Percentiles rank a stretch among this genome's conserved stretches.
Evolutionary conservation across 768 basidiomycete genomes (phyloP).

Genomic region (Leccinum disarticulatum): DNA sequence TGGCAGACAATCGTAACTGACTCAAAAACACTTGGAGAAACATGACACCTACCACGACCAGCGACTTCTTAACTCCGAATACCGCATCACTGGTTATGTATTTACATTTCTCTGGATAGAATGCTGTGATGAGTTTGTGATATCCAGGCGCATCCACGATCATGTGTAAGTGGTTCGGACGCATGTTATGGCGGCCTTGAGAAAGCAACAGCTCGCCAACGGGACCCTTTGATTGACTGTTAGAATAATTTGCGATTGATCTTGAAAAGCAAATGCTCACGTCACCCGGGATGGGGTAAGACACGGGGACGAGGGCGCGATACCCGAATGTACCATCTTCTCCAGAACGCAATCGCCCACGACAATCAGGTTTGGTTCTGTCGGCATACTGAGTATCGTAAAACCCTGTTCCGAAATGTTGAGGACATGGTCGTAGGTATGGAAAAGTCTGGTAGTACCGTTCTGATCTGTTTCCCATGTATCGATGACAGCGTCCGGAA

Average conservation of each 20-base stretch:
- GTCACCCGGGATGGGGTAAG: slow-evolving; percentile 79
- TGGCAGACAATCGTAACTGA: slow-evolving; percentile 21
- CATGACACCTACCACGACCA: slow-evolving; percentile 62
- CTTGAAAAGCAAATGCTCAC: slow-evolving; percentile 31
- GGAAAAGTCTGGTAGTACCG: slow-evolving; percentile 38
- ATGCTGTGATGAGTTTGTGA: slow-evolving; percentile 68
- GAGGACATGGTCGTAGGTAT: not conserved
- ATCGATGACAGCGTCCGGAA: slow-evolving; percentile 66
- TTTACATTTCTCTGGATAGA: slow-evolving; percentile 70
- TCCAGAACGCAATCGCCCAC: slow-evolving; percentile 60
- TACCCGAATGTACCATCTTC: slow-evolving; percentile 67
- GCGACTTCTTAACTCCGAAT: slow-evolving; percentile 78
- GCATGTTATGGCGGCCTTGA: slow-evolving; percentile 68
- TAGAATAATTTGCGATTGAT: slow-evolving; percentile 6
- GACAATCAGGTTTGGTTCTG: slow-evolving; percentile 64
- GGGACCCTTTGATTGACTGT: slow-evolving; percentile 49
- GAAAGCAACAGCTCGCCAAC: slow-evolving; percentile 59
- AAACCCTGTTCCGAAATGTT: slow-evolving; percentile 11
- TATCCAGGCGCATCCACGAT: slow-evolving; percentile 70
- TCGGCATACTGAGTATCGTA: slow-evolving; percentile 55
- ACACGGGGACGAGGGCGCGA: slow-evolving; percentile 63
- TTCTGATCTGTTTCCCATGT: slow-evolving; percentile 81
- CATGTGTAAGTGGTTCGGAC: slow-evolving; percentile 81
- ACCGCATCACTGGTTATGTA: slow-evolving; percentile 72
- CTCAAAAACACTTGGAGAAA: not conserved